Base-by-base conservation (phyloP, 495 filamentous ascomycete species). In the Aspergillus nidulans region DNA sequence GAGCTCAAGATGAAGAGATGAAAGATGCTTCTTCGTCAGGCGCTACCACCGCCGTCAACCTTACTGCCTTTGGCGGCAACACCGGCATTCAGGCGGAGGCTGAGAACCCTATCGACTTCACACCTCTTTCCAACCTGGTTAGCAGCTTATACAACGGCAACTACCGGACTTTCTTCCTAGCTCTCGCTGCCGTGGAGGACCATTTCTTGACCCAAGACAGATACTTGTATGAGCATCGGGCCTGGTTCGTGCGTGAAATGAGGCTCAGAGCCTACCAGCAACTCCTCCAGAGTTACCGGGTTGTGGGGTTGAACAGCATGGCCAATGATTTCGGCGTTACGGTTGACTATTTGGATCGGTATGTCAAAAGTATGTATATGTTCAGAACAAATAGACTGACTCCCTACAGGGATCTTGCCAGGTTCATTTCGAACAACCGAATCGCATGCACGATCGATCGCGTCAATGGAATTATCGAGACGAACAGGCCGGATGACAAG, bases 211-310 rank as follows among this genome's bases (percentile, higher is more conserved):
- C 83, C 53, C 89, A 92, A 64, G 95, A 98, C 63, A 87, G 94
- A 36, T 95, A 97, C 71, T 77, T 98, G 50, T 84, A 89, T 62
- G 95, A 97, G 75, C 94, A 98, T 72, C 86, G 85, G 58, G 82
- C 84, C 55, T 98, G 92, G 92, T 97, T 91, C 70, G 91, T 97
- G 53, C 88, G 94, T 28, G 94, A 98, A 77, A 98, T 97, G 94
- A 85, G 94, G 53, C 82, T 96, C 43, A 84, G 92, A 50, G 92
- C 89, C 36, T 98, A 98, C 70, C 88, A 94, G 71, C 94, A 98
- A 73, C 81, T 98, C 23, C 81, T 98, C n/a, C 91, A 96, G 75
- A 94, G 89, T 67, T 98, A 98, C 70, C 86, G 91, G 28, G 90
- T 97, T n/a, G 94, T 98, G 18, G 90, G 91, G 7, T 76, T 98